These are phyloP conservation scores for Dioscorea zingiberensis DNA, from an alignment of 106 monocot genomes.

Conservation along the genomic window DNA sequence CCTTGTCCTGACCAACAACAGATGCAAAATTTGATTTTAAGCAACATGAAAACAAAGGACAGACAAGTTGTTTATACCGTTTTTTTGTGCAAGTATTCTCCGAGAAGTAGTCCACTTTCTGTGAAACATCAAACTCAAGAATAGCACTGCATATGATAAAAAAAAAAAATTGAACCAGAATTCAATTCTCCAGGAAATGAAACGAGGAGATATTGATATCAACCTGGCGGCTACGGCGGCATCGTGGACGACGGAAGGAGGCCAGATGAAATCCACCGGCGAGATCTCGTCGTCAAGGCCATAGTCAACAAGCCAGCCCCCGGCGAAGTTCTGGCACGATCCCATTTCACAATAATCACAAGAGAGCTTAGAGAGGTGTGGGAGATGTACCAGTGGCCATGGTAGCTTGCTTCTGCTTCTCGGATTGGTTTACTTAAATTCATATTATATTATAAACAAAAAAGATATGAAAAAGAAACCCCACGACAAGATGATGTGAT, in stretches of 20 bases:
- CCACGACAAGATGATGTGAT: too few species aligned
- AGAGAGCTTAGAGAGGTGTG: too few species aligned
- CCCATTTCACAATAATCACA: not conserved
- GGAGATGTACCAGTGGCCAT: too few species aligned
- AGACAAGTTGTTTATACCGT: slow-evolving; percentile 2
- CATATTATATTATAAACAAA: too few species aligned
- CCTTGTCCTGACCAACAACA: slow-evolving; percentile 22
- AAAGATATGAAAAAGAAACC: too few species aligned
- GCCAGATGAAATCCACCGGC: slow-evolving; percentile 32
- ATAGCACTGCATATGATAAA: slow-evolving; percentile 20
- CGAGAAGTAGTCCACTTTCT: slow-evolving; percentile 9
- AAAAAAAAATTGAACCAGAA: not conserved
- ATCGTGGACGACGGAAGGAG: slow-evolving; percentile 8
- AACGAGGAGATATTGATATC: too few species aligned
- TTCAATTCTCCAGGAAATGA: too few species aligned
- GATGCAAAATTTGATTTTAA: not conserved
- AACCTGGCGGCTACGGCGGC: too few species aligned
- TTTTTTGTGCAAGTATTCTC: slow-evolving; percentile 15
- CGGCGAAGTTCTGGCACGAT: slow-evolving; percentile 1
- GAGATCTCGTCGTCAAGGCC: slow-evolving; percentile 10
- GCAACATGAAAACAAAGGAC: not conserved
- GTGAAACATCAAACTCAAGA: slow-evolving; percentile 21
- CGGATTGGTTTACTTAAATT: too few species aligned
- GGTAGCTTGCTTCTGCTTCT: too few species aligned
- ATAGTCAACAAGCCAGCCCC: slow-evolving; percentile 21